Base-by-base conservation (phyloP, 163 green algal species). In the Chlorella variabilis region DNA sequence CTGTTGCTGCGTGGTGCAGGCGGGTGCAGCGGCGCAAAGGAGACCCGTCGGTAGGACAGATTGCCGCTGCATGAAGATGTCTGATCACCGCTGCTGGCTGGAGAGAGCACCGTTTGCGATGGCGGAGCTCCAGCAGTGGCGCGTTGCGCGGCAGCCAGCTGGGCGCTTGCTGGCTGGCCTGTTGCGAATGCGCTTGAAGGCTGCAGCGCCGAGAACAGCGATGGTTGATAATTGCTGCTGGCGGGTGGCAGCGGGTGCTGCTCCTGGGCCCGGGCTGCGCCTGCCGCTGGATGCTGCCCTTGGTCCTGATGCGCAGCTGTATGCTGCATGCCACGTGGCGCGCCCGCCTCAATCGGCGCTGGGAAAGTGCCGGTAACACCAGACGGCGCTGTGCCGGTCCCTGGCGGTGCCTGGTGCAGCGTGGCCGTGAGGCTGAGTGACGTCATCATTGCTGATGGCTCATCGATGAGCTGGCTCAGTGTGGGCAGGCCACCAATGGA, bases 391-490 rank as follows among this genome's bases (percentile, higher is more conserved):
- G 59, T 17, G 8, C 20, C 3, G 8, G 59, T 17, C 59, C 38
- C 59, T 13, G 59, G 59, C 59, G 59, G 59, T 27, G 38, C 8
- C 59, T 67, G 59, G 20, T 7, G 59, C 59, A 67, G 59, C n/a
- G 59, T n/a, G 51, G 51, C 51, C 20, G 49, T 25, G 42, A 77
- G 23, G 70, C 70, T 77, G 31, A 77, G 31, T 0, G 48, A 51
- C 41, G 42, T 51, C 36, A 79, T 36, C 36, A 67, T 67, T 17
- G 59, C 27, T 27, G 59, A 67, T 6, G 71, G 54, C 71, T 79
- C 54, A 17, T 79, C 36, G 36, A 79, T 33, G 36, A 79, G 71
- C 71, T 79, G 71, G 54, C 71, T 54, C 11, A 79, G 36, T 3
- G 36, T 59, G 71, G 71, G 71, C 71, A 79, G 51, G 1, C 48